Base-by-base conservation (phyloP, 2,329 filamentous ascomycete species). In the Xenosphaeropsis pyriputrescens region DNA sequence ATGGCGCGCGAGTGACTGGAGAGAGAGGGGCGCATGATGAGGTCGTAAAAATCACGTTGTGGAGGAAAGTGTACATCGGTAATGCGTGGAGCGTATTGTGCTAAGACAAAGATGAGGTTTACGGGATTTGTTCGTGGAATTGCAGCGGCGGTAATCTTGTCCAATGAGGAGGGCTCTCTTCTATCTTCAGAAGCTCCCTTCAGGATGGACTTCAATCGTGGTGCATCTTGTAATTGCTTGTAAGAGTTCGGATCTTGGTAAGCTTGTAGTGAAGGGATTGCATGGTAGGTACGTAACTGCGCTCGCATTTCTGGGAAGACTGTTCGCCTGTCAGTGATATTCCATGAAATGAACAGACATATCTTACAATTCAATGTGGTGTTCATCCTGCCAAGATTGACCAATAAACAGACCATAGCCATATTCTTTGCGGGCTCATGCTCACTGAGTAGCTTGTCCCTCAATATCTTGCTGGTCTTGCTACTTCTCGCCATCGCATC, bases 271-370 rank as follows among this genome's bases (percentile, higher is more conserved):
- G 86, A 95, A 12, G 91, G 91, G 47, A 98, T 98, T 11, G 91
- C 89, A 57, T 98, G 91, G 62, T 98, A 98, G 29, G 91, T 98
- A 56, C 91, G 80, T 22, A 98, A 69, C 55, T 98, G 91, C 19
- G 91, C 91, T 60, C 91, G 83, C 91, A 98, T 98, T 59, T 98
- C 91, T 16, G 91, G 91, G 57, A 98, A 98, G 67, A 98, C 91
- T 93, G 11, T n/a, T 37, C 42, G 14, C 38, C 43, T 38, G 51
- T 60, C 46, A 57, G 49, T 30, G 37, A 31, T 33, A 22, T 34
- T 29, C n/a, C 26, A 40, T 7, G 15, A n/a, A n/a, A n/a, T 39
- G 35, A 29, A 40, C 41, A 37, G 7, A 8, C 26, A 34, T 7
- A 39, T 58, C 76, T 55, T 65, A 94, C 88, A 96, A 55, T 98